Evolutionary conservation across 805 yeast genomes (phyloP), one percentile per base, ranked within the genome.

Genomic region (Metschnikowia hibisci): DNA sequence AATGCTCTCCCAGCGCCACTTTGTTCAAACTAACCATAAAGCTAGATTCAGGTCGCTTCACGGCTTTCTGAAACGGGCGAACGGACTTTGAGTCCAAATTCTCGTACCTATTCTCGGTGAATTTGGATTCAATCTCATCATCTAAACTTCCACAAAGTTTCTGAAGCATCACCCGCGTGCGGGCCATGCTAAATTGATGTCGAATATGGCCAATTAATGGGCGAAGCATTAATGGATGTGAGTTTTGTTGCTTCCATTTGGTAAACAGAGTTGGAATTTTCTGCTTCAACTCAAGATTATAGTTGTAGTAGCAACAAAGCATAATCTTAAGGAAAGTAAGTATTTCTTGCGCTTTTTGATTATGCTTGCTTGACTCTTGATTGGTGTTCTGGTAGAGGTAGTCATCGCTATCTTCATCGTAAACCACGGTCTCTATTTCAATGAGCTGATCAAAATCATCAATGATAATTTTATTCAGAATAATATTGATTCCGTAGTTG

Each of bases 401-500:
- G 34, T 71, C 76, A 43, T 68, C 74, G 41, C 65, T 67, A 28
- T 48, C 38, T 30, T 66, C 69, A 43, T 66, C 70, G 50, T 63
- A 67, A 4, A 74, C 67, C 12, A 80, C 72, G n/a, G 79, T 68
- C 48, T 83, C 93, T 39, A 90, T 74, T 58, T 86, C 95, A 29
- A 90, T 66, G 29, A 77, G 66, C 47, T 82, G 84, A 48, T 82
- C 80, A 32, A 78, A 75, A 14, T 84, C 62, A 47, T 85, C 87
- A 33, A 87, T 71, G 0, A 76, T 70, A 15, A 90, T 76, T 51
- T 80, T 82, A 46, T 82, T 80, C 41, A 74, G 76, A 25, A 84
- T 80, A 13, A 82, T 74, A 12, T 73, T 71, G 4, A 87, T 91
- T 42, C 84, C 82, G 51, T 81, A 79, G 14, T 88, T 78, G 8